phyloP scores from a whole-genome alignment of 257 asterid species.

The Gynochthodes officinalis region DNA sequence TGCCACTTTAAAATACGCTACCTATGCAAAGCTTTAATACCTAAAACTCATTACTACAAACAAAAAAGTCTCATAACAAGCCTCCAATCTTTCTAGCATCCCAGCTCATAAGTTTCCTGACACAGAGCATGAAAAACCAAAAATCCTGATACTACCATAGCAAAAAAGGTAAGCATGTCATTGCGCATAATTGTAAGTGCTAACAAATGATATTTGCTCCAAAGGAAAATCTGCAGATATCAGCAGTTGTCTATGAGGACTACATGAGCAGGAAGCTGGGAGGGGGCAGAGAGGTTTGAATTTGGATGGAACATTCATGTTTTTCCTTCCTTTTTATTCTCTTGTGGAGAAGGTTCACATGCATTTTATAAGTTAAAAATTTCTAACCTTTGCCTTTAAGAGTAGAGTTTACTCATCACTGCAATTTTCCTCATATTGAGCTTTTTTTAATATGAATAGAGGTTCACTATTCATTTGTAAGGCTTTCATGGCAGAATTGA shows the following conservation, averaged over 20 bases:
- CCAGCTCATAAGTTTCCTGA: no score
- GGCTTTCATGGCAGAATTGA: background rate
- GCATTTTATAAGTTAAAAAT: no score
- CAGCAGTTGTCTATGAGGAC: background rate
- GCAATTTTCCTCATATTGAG: background rate
- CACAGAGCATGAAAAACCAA: no score
- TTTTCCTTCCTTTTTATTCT: background rate
- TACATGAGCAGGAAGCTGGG: background rate
- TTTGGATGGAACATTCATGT: background rate
- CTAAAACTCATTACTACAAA: no score
- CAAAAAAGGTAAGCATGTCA: no score
- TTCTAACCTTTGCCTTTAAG: background rate
- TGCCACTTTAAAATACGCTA: no score
- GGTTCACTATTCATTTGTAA: background rate
- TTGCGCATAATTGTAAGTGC: background rate
- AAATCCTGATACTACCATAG: no score
- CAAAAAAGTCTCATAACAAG: no score
- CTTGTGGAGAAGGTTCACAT: background rate
- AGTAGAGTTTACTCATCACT: background rate
- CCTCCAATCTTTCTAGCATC: no score
- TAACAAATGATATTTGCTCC: background rate
- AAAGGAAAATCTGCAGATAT: background rate
- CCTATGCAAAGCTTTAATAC: no score
- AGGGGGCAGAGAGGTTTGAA: background rate
- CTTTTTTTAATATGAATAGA: background rate